These are phyloP conservation scores for Pleurotus pulmonarius DNA, from an alignment of 768 basidiomycete genomes.

Conservation along the genomic window DNA sequence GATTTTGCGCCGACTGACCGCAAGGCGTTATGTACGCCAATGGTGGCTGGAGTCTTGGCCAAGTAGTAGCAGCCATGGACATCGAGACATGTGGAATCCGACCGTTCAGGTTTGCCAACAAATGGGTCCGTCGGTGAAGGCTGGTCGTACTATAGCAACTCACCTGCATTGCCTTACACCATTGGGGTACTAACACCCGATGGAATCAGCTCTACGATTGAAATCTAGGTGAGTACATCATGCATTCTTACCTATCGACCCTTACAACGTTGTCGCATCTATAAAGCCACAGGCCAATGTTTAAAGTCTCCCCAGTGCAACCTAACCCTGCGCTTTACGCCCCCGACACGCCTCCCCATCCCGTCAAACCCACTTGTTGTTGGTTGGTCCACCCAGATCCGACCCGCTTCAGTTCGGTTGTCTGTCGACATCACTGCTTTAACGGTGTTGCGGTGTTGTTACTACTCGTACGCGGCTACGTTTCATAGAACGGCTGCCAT, in stretches of 20 bases:
- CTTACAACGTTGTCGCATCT: constrained; percentile 3
- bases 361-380: neutral
- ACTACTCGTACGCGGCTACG: neutral
- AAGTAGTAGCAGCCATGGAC: neutral
- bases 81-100: neutral
- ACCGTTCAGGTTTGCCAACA: neutral
- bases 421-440: constrained; percentile 2
- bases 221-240: neutral
- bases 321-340: neutral
- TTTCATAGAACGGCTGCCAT: constrained; percentile 4
- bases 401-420: neutral
- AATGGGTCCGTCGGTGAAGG: neutral
- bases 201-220: neutral
- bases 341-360: neutral
- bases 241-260: neutral
- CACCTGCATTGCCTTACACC: neutral
- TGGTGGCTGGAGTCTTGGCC: neutral
- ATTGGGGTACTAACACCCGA: too few relatives aligned
- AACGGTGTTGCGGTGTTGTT: neutral
- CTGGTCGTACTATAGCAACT: neutral
- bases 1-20: neutral
- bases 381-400: constrained; percentile 5
- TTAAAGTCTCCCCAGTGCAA: neutral
- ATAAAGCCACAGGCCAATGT: neutral
- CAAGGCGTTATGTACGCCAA: neutral